phyloP scores from a whole-genome alignment of 306 rosid genomes.

The Argentina anserina region DNA sequence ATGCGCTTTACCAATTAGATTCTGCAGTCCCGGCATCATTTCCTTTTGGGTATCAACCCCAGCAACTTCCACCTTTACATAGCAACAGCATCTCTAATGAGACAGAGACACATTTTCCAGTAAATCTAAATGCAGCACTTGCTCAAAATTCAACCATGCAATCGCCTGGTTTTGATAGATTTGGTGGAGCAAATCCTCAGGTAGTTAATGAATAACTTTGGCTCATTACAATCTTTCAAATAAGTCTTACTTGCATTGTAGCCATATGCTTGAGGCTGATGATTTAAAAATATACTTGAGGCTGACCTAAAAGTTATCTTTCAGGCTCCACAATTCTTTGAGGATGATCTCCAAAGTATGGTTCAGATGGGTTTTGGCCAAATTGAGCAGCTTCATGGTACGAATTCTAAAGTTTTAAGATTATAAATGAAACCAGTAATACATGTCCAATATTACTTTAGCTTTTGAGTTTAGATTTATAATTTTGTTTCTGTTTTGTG shows the following conservation, averaged over 20 bases:
- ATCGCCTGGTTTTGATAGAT: constrained; percentile 25
- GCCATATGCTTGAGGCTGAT: too few species aligned
- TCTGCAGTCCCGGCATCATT: constrained; percentile 31
- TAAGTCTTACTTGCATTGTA: background rate
- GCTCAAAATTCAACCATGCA: constrained; percentile 31
- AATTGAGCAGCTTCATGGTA: constrained; percentile 46
- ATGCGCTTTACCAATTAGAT: constrained; percentile 33
- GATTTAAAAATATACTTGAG: constrained; percentile 11
- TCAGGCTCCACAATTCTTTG: constrained; percentile 43
- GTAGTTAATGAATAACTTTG: constrained; percentile 17
- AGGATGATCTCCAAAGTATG: constrained; percentile 51
- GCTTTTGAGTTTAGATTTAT: background rate
- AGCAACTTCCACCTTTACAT: constrained; percentile 37
- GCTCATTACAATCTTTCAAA: background rate
- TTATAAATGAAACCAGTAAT: background rate
- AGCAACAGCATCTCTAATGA: constrained; percentile 26
- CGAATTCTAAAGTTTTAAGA: background rate
- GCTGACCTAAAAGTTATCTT: background rate
- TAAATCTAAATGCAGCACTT: constrained; percentile 23
- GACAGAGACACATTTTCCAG: constrained; percentile 34
- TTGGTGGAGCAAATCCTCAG: constrained; percentile 32
- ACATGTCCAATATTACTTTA: background rate
- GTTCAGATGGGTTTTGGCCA: constrained; percentile 54
- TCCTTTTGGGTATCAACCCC: constrained; percentile 36
- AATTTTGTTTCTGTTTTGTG: constrained; percentile 6